These are phyloP conservation scores for Arachis monticola DNA, from an alignment of 331 rosid species.

Conservation along the genomic window DNA sequence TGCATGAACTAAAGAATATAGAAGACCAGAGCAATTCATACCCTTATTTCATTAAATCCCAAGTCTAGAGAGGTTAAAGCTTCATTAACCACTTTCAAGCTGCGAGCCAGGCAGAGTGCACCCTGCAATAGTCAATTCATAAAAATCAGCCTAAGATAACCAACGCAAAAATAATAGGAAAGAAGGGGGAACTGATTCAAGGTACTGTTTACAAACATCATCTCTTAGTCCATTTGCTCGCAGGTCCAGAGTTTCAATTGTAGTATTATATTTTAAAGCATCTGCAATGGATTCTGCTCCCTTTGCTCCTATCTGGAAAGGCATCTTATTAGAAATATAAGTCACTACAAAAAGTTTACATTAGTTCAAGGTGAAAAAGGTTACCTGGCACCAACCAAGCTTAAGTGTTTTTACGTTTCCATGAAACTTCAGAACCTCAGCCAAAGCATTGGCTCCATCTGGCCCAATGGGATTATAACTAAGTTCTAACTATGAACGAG, in stretches of 20 bases:
- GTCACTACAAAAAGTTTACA: conserved; percentile 21
- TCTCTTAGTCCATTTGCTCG: conserved; percentile 92
- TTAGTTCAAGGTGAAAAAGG: conserved; percentile 17
- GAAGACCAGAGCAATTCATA: conserved; percentile 36
- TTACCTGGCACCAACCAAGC: conserved; percentile 99
- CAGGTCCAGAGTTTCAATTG: conserved; percentile 80
- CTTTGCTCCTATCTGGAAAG: conserved; percentile 83
- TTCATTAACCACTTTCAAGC: conserved; percentile 98
- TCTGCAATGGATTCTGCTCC: conserved; percentile 91
- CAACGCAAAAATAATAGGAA: conserved; percentile 3
- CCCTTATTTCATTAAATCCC: conserved; percentile 98
- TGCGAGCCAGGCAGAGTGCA: conserved; percentile 89
- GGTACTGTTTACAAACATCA: conserved; percentile 63
- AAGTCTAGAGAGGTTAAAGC: conserved; percentile 88
- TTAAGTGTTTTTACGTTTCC: conserved; percentile 84
- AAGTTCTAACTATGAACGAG: conserved; percentile 76
- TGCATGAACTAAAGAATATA: background rate
- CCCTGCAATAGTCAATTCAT: conserved; percentile 64
- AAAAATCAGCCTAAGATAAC: conserved; percentile 35
- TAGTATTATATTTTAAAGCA: conserved; percentile 79
- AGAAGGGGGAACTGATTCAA: background rate
- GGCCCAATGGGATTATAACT: conserved; percentile 96
- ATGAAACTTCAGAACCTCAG: conserved; percentile 89
- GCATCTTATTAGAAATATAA: conserved; percentile 25
- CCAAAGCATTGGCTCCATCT: conserved; percentile 90